phyloP scores from a whole-genome alignment of 441 rosid species.

The Mallotus japonicus region DNA sequence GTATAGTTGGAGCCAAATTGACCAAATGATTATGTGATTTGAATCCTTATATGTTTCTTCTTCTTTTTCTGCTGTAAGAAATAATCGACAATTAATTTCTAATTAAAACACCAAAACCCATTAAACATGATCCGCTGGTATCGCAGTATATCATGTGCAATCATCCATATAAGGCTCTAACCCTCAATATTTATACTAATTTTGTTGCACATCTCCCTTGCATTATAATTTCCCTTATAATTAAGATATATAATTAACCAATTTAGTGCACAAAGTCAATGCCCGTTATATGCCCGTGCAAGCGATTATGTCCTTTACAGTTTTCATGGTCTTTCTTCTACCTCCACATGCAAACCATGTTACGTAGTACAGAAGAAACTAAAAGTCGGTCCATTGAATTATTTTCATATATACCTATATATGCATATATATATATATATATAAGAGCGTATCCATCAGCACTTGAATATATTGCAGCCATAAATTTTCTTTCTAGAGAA shows the following conservation, averaged over 20 bases:
- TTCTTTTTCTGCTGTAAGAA: too few relatives aligned
- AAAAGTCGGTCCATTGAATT: conserved; percentile 15
- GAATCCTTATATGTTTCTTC: too few relatives aligned
- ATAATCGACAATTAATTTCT: too few relatives aligned
- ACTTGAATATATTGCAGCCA: background rate
- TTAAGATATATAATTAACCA: too few relatives aligned
- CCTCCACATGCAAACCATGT: conserved; percentile 11
- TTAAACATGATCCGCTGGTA: conserved; percentile 15
- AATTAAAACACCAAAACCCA: background rate
- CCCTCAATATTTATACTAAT: background rate
- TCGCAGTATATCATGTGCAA: conserved; percentile 2
- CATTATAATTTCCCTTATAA: background rate
- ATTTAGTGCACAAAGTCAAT: too few relatives aligned
- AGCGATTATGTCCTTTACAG: too few relatives aligned
- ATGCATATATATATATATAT: background rate
- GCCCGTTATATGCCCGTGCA: too few relatives aligned
- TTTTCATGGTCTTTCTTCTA: too few relatives aligned
- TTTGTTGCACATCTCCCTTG: too few relatives aligned
- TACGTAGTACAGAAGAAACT: background rate
- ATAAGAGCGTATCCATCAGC: background rate
- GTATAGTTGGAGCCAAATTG: too few relatives aligned
- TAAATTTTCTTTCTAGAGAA: background rate
- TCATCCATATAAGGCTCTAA: background rate
- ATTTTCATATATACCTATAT: too few relatives aligned
- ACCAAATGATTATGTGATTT: too few relatives aligned